These are phyloP conservation scores for Scleroderma citrinum DNA, from an alignment of 768 basidiomycete genomes.

Conservation along the genomic window DNA sequence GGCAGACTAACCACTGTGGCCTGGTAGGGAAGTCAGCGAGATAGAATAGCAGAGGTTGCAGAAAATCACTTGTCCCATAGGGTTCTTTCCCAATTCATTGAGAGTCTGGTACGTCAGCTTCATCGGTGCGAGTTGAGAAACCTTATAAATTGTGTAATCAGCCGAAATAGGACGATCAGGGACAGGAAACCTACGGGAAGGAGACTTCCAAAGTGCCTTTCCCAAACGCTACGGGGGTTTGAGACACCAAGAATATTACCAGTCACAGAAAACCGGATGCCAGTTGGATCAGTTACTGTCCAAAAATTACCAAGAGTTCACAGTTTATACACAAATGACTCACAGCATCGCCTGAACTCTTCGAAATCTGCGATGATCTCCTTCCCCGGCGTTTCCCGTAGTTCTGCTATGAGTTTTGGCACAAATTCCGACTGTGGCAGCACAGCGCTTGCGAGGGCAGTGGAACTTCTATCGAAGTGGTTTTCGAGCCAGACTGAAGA, in stretches of 20 bases:
- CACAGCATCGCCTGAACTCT: constrained; percentile 62
- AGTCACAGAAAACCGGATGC: constrained; percentile 84
- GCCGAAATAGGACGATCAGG: background rate
- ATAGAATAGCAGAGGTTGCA: background rate
- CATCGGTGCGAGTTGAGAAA: constrained; percentile 55
- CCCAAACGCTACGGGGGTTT: constrained; percentile 71
- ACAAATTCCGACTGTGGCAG: constrained; percentile 75
- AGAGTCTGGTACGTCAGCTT: constrained; percentile 64
- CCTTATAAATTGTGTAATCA: constrained; percentile 28
- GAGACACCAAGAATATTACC: constrained; percentile 72
- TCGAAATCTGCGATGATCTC: constrained; percentile 75
- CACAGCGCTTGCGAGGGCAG: constrained; percentile 60
- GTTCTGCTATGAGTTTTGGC: constrained; percentile 61
- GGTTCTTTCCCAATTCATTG: constrained; percentile 67
- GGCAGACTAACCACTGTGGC: constrained; percentile 84
- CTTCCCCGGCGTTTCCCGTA: constrained; percentile 66
- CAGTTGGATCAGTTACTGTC: constrained; percentile 76
- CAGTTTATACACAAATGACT: constrained; percentile 23
- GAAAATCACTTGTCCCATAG: constrained; percentile 55
- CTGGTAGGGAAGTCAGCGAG: constrained; percentile 31
- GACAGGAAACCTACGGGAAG: constrained; percentile 39
- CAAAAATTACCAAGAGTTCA: background rate
- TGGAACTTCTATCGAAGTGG: constrained; percentile 63
- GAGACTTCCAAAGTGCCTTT: constrained; percentile 55
- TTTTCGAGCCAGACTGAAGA: constrained; percentile 63